Evolutionary conservation across 2,329 filamentous ascomycete species (phyloP), one percentile per base, ranked within the genome.

Genomic region (Penicillium polonicum): DNA sequence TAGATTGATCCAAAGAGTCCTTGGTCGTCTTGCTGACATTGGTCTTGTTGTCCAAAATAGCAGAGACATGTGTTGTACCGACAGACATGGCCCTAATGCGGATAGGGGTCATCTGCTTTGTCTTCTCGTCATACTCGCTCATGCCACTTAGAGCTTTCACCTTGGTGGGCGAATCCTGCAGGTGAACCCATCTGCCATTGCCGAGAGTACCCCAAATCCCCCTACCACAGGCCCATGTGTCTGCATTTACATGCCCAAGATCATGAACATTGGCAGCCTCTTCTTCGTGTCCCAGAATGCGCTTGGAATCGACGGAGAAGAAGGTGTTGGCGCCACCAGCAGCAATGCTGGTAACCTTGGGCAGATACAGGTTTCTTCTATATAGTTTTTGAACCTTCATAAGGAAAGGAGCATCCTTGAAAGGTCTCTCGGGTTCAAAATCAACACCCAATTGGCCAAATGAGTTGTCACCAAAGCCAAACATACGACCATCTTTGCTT

Each of bases 381-480:
- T 97, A 97, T 6, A 96, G 84, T 60, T 83, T 85, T 60, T 85
- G 83, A 39, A 90, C 83, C 1, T 90, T 84, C 2, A 97, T 72
- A 6, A 87, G 82, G 4, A 86, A 85, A 0, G 94, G 92, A 0
- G 82, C 82, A 63, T 93, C 89, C 25, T 89, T 79, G 57, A 78
- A 83, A 8, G 85, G 80, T 17, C 84, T 79, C 29, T 88, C 83
- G 0, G 83, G 72, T 48, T 86, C 85, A 52, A 83, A 85, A 50
- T 91, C 85, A 66, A 93, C 86, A n/a, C 93, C 93, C 4, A 97
- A 82, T 74, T 97, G 94, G n/a, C 94, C 94, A 43, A 85, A 84
- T 0, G 87, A 87, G 76, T 97, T 97, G 74, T 97, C 92, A 38
- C 94, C 94, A 76, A 96, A 97, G 7, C 87, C 82, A 73, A 94